Base-by-base conservation (phyloP, 352 stramenopile genomes). In the Discostella stelligera region DNA sequence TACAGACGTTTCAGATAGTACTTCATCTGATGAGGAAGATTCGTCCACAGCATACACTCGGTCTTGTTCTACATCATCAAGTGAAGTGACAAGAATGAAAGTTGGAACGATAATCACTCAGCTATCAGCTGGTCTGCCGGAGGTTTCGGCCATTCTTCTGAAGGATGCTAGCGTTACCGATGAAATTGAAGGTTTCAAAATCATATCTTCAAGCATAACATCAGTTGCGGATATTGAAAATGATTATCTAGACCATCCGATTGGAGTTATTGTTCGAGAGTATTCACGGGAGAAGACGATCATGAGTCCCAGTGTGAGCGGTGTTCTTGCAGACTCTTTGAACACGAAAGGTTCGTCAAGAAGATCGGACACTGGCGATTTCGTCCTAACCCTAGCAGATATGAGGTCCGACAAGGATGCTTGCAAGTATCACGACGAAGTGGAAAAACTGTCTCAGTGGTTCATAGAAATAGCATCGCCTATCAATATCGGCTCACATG, bases 381-480 rank as follows among this genome's bases (percentile, higher is more conserved):
- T 88, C 79, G 68, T 88, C 60, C 21, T 91, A 1, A 82, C 74
- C n/a, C 4, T 91, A 13, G 86, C 86, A 49, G 74, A 87, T 77
- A 83, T 85, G 56, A 78, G 23, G 60, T 54, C 62, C 16, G 52
- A 71, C 30, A 41, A 58, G 9, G 27, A 69, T 41, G 80, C 74
- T 21, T 59, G 68, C 0, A 52, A 82, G n/a, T 92, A 88, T 73
- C 86, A 92, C 62, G 53, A 85, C 56, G 16, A 79, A 53, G 73
- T 90, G 14, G 82, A 92, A 75, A 81, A 76, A 54, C 32, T 92
- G 6, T 74, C 82, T 30, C 59, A 82, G 6, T 90, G 71, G 56
- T 92, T 82, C 37, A 92, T 92, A 71, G 86, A 92, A 78, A 90
- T 80, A 56, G 86, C 84, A 3, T 81, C 89, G 60, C 71, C 68